Evolutionary conservation across 495 filamentous ascomycete genomes (phyloP).

Genomic region (Podospora conica): DNA sequence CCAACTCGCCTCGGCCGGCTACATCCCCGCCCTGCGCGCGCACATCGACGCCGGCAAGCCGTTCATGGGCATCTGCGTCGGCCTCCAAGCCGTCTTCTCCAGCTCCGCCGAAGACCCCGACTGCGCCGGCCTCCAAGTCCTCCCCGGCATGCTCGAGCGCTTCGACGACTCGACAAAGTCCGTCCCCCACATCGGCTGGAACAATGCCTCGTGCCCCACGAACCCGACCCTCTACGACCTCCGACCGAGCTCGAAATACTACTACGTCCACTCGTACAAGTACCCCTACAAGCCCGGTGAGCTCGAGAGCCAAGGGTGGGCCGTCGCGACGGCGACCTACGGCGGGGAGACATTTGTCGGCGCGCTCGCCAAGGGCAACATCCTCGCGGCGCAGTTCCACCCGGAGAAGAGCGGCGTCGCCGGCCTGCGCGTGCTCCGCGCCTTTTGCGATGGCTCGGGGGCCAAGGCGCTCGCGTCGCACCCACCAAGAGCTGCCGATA

Average conservation of each 20-base stretch:
- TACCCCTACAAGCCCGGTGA: constrained; percentile 64
- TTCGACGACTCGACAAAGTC: constrained; percentile 76
- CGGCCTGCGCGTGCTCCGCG: constrained; percentile 72
- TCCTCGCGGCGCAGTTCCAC: constrained; percentile 94
- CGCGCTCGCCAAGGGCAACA: constrained; percentile 73
- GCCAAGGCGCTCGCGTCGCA: constrained; percentile 32
- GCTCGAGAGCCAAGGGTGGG: constrained; percentile 76
- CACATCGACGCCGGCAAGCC: constrained; percentile 85
- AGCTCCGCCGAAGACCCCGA: constrained; percentile 70
- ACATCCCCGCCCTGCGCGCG: constrained; percentile 66
- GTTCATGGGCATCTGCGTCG: constrained; percentile 97
- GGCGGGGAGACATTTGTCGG: constrained; percentile 88
- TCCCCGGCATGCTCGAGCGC: constrained; percentile 63
- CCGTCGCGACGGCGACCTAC: constrained; percentile 79
- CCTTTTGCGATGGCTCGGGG: constrained; percentile 70
- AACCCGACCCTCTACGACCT: constrained; percentile 65
- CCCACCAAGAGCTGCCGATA: constrained; percentile 8
- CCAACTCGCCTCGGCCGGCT: constrained; percentile 72
- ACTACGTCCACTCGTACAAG: constrained; percentile 96
- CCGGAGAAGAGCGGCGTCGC: constrained; percentile 94
- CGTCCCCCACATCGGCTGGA: constrained; percentile 98
- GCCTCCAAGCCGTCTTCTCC: constrained; percentile 82
- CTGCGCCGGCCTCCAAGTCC: constrained; percentile 65
- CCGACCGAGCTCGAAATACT: constrained; percentile 80
- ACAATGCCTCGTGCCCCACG: constrained; percentile 58